Evolutionary conservation across 768 basidiomycete genomes (phyloP), one percentile per base, ranked within the genome.

Genomic region (Boletellus ananas): DNA sequence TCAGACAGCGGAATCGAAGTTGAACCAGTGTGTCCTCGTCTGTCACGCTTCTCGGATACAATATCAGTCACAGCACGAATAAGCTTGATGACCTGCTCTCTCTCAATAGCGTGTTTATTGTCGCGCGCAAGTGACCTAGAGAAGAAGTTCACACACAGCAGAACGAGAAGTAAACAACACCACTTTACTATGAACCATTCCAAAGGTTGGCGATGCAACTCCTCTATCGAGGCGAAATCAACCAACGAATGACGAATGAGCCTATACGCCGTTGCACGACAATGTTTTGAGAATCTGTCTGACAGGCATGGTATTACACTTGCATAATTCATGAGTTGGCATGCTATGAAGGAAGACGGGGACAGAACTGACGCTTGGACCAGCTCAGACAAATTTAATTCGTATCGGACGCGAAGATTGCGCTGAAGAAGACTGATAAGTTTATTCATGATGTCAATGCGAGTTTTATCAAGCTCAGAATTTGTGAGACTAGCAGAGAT

Each of bases 171-270:
- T 21, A 35, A 34, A 56, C 33, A 14, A n/a, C 61, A 76, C 44
- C 55, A 94, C 94, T 88, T 87, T 56, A 97, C 81, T 40, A 98
- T 81, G 61, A 90, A 92, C 85, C 90, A 94, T 57, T 96, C 92
- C 31, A 96, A 66, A 16, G 84, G 78, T 18, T 81, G 77, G 48
- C 74, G 74, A 12, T 79, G 76, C 29, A 96, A 71, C 18, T 72
- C 74, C 49, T 79, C 77, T 40, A 92, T 85, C 0, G 84, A 82
- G n/a, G 84, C 76, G 0, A 72, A 61, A 58, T 94, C 91, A 4
- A 92, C 80, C 6, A 94, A 64, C 1, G 80, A 71, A 60, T 94
- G 85, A 17, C 95, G 81, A 16, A 97, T 74, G 2, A 94, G 74
- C 37, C 93, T 78, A 68, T 95, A 98, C 0, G 86, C 87, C 2